Base-by-base conservation (phyloP, 1,284 basidiomycete genomes). In the Laetiporus sulphureus region DNA sequence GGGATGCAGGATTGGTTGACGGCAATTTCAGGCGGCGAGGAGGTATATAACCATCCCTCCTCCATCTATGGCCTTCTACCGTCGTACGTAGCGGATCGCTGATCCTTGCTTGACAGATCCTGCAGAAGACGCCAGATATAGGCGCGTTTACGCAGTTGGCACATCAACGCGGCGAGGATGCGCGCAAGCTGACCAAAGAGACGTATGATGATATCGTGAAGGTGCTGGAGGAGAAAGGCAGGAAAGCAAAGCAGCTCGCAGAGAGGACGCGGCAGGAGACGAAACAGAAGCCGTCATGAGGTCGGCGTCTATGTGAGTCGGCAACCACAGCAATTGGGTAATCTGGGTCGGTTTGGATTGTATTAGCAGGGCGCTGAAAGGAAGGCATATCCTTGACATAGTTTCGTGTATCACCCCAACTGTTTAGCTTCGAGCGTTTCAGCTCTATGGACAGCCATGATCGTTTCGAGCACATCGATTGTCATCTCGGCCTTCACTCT, bases 141-240 rank as follows among this genome's bases (percentile, higher is more conserved):
- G 42, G 59, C 36, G 56, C 55, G n/a, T 50, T 64, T 11, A 43
- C 58, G 20, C 44, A 59, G 40, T 29, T 65, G 6, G 53, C 61
- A 30, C 47, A 56, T 45, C 50, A 58, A 10, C 49, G 49, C 19
- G 44, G 58, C n/a, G 59, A 61, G 19, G 61, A 67, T 6, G 63
- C 65, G 24, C 55, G 60, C 49, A 54, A 60, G 27, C 49, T 66
- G 11, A 55, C 57, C 16, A 50, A 60, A 44, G 63, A 66, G 53
- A 65, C 64, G n/a, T 64, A 61, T 39, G 55, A 58, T 8, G 63
- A 61, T 13, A 48, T 65, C 7, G 34, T 61, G 41, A 45, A 58
- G 42, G 59, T 66, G n/a, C 45, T 65, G 21, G 55, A 63, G 43
- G 59, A 62, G 45, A 67, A 65, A 52, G 55, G 52, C 19, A 49